Conservation (phyloP, 2,329 filamentous ascomycete species). For the Fusarium avenaceum region DNA sequence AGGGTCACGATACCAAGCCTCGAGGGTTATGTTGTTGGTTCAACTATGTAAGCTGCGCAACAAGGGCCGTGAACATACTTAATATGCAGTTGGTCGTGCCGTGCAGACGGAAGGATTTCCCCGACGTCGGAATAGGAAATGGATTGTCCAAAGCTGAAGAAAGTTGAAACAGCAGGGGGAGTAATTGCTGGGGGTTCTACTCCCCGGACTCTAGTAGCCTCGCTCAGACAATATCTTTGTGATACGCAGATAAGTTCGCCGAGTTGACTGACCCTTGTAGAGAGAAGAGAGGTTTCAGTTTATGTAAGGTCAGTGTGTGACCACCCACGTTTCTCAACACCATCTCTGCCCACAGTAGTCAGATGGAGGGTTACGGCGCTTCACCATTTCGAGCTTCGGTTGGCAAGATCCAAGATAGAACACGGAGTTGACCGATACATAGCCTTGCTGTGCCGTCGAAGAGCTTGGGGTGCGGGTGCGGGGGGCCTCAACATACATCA, state of each 20-base stretch:
- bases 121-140: slow-evolving; percentile 28
- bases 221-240: neutral
- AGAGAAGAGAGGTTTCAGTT: slow-evolving; percentile 23
- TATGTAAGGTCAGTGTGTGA: slow-evolving; percentile 25
- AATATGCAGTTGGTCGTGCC: slow-evolving; percentile 35
- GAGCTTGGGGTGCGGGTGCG: slow-evolving; percentile 12
- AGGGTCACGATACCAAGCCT: slow-evolving; percentile 10
- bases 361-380: slow-evolving; percentile 20
- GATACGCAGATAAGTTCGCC: neutral
- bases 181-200: neutral
- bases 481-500: slow-evolving; percentile 12
- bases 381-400: neutral
- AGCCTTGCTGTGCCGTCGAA: slow-evolving; percentile 27
- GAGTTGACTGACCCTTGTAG: neutral
- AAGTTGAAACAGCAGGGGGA: slow-evolving; percentile 13
- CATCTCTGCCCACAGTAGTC: slow-evolving; percentile 1
- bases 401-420: slow-evolving; percentile 25
- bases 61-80: slow-evolving; percentile 6
- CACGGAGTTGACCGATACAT: slow-evolving; percentile 26
- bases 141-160: slow-evolving; percentile 27
- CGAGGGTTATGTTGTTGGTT: slow-evolving; percentile 22
- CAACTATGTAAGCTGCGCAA: neutral
- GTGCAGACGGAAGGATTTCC: slow-evolving; percentile 32
- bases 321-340: slow-evolving; percentile 28
- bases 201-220: neutral